Base-by-base conservation (phyloP, 306 rosid species). In the Coriaria nepalensis region DNA sequence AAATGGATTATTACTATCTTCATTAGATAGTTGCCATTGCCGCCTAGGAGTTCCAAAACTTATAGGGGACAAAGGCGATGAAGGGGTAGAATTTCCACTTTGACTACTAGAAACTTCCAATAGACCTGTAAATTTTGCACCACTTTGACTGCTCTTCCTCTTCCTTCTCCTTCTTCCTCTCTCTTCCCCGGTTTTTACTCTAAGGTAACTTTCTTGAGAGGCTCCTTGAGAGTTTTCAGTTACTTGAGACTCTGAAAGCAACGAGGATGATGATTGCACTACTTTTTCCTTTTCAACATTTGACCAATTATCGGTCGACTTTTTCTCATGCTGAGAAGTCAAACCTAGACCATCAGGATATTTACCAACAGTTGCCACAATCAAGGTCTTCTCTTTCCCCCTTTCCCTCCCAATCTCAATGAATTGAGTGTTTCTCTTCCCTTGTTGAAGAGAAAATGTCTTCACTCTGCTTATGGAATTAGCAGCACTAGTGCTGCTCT, bases 61-160 rank as follows among this genome's bases (percentile, higher is more conserved):
- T 7, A 53, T 45, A 1, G 96, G 95, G 8, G 97, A 90, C 60
- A 77, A 40, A 0, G 97, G 97, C 40, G 95, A 90, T 7, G 95
- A 84, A 55, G 97, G 97, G 11, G 97, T 90, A 40, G 97, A 90
- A 33, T 81, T 90, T 69, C 95, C 97, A 66, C 97, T 90, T 45
- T 84, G 95, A 58, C 97, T 88, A 44, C 97, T 88, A 13, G 97
- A 81, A 73, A 77, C 95, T 74, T 88, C 97, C 37, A 77, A 70
- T 33, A 81, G 50, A 37, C 78, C 67, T 6, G 68, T 41, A 42
- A 78, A 35, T 47, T 76, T 88, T 33, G 76, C 60, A 47, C 75
- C 71, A 0, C 29, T 1, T 20, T 20, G 29, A 20, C 61, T 69
- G 61, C 73, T 69, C 69, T 74, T 90, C 57, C 77, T 81, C 78